Evolutionary conservation across 1,139 yeast species (phyloP), one percentile per base, ranked within the genome.

Genomic region (Wickerhamomyces sp.): DNA sequence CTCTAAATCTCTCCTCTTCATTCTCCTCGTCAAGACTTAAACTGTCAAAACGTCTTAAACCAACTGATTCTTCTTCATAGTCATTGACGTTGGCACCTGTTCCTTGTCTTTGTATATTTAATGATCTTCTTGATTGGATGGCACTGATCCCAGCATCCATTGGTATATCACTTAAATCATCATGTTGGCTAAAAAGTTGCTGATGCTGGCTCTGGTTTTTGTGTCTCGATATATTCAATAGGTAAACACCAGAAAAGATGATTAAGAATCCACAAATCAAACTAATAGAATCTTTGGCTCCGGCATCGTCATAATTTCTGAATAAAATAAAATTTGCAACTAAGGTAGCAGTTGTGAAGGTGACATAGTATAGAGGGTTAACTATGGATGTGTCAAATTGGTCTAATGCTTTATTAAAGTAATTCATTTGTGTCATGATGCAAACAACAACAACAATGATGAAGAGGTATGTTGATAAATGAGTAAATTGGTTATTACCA

Each of bases 341-440:
- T 52, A 88, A 71, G 0, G 96, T 89, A 42, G 86, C 87, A 1
- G 96, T 88, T 30, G 97, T 88, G 64, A 88, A 89, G 0, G 96
- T 82, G 41, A 88, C 97, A 57, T 89, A 88, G 65, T 88, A 88
- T 46, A 88, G 69, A 25, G 96, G 96, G 61, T 89, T 88, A 41
- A 88, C 96, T 49, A 89, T 85, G 1, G 95, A 86, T 4, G 96
- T 88, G 59, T 88, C 96, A 56, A 87, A 88, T 61, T 86, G 96
- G 54, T 90, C 96, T 56, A 88, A 72, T 0, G 96, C 96, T 66
- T 87, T 88, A 70, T 88, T 88, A 70, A 88, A 87, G 60, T 85
- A 88, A 65, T 87, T 88, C 96, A 88, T 87, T 63, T 88, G 97
- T 3, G 95, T 86, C 52, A 86, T 57, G 49, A 89, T 88, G 64